These are phyloP conservation scores for Durio zibethinus DNA, from an alignment of 345 rosid species.

Conservation along the genomic window DNA sequence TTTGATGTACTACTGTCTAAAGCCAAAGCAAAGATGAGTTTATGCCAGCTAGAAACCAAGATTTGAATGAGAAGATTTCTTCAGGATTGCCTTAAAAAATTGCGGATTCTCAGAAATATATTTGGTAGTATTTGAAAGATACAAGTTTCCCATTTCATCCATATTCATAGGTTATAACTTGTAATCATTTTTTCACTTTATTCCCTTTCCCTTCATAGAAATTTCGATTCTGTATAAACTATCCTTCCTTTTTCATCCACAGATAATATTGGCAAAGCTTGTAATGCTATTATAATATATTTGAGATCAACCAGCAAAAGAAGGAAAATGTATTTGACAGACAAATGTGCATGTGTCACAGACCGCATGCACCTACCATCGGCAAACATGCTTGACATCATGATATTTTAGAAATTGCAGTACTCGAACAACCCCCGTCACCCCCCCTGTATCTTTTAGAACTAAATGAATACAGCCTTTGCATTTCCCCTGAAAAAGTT, in stretches of 20 bases:
- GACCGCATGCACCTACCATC: background rate
- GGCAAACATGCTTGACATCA: background rate
- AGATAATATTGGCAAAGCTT: background rate
- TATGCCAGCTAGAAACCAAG: background rate
- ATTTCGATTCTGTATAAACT: too few species aligned
- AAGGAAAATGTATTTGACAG: too few species aligned
- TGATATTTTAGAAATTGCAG: too few species aligned
- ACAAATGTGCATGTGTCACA: background rate
- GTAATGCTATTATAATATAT: background rate
- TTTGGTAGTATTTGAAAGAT: too few species aligned
- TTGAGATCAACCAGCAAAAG: too few species aligned
- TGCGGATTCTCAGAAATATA: background rate
- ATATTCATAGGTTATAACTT: too few species aligned
- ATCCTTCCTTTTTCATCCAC: background rate
- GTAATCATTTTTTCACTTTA: too few species aligned
- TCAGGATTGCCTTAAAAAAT: background rate
- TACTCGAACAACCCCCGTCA: too few species aligned
- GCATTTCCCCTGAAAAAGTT: background rate
- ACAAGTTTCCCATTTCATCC: too few species aligned
- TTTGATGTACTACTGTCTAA: too few species aligned
- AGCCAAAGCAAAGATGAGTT: too few species aligned
- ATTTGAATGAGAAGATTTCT: background rate
- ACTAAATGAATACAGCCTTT: background rate
- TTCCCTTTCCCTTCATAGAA: too few species aligned
- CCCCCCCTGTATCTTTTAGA: background rate